Base-by-base conservation (phyloP, 768 basidiomycete species). In the Calocybe gangraenosa region DNA sequence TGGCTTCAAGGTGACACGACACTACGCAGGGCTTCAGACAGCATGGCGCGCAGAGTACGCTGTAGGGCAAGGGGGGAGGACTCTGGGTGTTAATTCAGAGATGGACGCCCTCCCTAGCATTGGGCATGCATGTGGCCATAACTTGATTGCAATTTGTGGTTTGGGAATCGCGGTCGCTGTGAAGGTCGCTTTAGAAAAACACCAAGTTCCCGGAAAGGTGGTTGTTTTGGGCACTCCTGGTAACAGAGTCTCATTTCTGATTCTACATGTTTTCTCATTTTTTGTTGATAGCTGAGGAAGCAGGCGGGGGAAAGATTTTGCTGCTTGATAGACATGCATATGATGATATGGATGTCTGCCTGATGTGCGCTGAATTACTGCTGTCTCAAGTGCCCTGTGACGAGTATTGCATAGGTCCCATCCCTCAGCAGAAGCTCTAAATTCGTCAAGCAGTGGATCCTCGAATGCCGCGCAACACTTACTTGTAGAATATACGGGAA, bases 141-240 rank as follows among this genome's bases (percentile, higher is more conserved):
- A 91, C 61, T 71, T 92, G 50, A 90, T 90, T 53, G 88, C 88
- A 37, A 76, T 83, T 54, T 78, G 80, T 51, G 88, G 87, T 32
- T 79, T 87, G 25, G 89, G 82, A 30, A 68, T 82, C 35, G 87
- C 87, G 22, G 62, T 92, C 44, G 84, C 84, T 25, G 72, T 90
- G 42, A 84, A 82, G 59, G 73, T 79, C 41, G 87, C 83, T 20
- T 59, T 91, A 49, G 67, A 80, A 62, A 68, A 74, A 42, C 78
- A 82, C 59, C 66, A 78, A 54, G 68, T 84, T 35, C 55, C 79
- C 22, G 88, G 86, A 6, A 88, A 74, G 44, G 65, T 92, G 30
- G 67, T 91, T 46, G 71, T 91, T 19, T 72, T 92, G 7, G 88
- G 88, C 37, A 92, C 88, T 11, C 88, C 88, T 51, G 81, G 81